A percentile compares a stretch with the other conserved stretches of the same genome.
These are phyloP conservation scores for Edaphochlamys debaryana DNA, from an alignment of 139 green algal species.

Conservation along the genomic window DNA sequence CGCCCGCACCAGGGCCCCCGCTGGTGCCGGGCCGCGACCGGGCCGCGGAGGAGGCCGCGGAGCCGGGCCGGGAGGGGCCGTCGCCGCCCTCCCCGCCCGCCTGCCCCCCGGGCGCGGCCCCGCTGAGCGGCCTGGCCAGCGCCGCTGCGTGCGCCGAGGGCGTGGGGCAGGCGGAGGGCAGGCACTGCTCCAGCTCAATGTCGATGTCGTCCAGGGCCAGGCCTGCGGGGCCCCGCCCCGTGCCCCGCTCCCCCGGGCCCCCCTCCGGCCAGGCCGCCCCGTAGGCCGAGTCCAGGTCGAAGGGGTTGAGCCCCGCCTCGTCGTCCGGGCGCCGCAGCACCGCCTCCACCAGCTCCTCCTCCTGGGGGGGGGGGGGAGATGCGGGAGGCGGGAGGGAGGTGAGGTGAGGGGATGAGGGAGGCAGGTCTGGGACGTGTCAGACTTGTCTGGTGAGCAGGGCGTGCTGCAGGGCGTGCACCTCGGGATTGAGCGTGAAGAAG, in stretches of 20 bases:
- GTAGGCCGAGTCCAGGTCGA: constrained; percentile 19
- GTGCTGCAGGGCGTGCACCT: too few species aligned
- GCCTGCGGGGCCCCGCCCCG: neutral
- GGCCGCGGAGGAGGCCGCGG: neutral
- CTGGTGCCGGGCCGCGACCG: neutral
- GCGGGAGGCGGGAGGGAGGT: neutral
- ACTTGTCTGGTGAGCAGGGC: too few species aligned
- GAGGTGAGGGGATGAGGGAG: neutral
- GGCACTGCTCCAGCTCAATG: constrained; percentile 16
- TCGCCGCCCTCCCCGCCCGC: neutral
- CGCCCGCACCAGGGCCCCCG: neutral
- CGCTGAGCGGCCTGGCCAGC: neutral
- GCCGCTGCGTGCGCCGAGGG: neutral
- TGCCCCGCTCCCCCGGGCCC: too few species aligned
- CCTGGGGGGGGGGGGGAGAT: neutral
- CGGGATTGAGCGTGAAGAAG: constrained; percentile 3
- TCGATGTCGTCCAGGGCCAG: constrained; percentile 17
- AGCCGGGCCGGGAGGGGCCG: neutral
- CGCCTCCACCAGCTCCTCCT: constrained; percentile 31
- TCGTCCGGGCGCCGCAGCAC: constrained; percentile 12
- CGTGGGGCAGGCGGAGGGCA: constrained; percentile 26
- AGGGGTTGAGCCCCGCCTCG: constrained; percentile 23
- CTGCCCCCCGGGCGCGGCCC: too few species aligned
- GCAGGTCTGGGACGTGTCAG: neutral
- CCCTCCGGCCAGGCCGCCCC: neutral